phyloP scores from a whole-genome alignment of 2,329 filamentous ascomycete species.

The Cladophialophora chaetospira region DNA sequence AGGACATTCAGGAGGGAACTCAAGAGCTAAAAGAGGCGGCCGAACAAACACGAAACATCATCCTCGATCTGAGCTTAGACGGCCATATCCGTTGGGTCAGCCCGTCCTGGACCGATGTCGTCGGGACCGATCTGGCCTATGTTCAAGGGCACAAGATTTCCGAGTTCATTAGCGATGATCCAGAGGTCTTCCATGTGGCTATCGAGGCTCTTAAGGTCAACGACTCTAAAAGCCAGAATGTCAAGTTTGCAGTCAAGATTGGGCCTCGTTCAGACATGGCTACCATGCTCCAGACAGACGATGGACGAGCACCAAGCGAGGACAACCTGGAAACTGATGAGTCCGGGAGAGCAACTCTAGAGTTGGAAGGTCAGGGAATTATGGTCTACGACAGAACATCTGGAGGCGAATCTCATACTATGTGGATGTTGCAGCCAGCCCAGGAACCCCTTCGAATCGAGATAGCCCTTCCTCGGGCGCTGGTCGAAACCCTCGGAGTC shows the following conservation, averaged over 20 bases:
- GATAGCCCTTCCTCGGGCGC: conserved; percentile 84
- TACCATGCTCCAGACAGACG: conserved; percentile 37
- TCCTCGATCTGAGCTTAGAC: conserved; percentile 89
- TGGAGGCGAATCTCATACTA: conserved; percentile 79
- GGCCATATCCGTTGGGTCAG: conserved; percentile 94
- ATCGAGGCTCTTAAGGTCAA: conserved; percentile 89
- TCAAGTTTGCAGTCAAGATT: conserved; percentile 74
- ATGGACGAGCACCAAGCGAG: conserved; percentile 34
- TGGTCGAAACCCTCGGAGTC: conserved; percentile 91
- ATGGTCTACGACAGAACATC: conserved; percentile 93
- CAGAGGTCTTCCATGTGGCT: conserved; percentile 76
- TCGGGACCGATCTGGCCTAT: conserved; percentile 73
- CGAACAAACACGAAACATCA: conserved; percentile 94
- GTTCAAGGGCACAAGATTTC: conserved; percentile 77
- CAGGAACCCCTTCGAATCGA: conserved; percentile 87
- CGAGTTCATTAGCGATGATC: conserved; percentile 79
- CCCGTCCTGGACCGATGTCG: conserved; percentile 90
- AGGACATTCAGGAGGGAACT: conserved; percentile 88
- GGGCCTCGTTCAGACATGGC: conserved; percentile 69
- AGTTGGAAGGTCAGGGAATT: conserved; percentile 94
- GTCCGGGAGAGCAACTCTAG: conserved; percentile 52
- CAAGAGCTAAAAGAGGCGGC: conserved; percentile 93
- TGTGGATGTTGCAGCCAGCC: conserved; percentile 99
- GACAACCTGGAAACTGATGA: conserved; percentile 38
- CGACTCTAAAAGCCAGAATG: conserved; percentile 87